Base-by-base conservation (phyloP, 345 rosid genomes). In the Rhodomyrtus tomentosa region DNA sequence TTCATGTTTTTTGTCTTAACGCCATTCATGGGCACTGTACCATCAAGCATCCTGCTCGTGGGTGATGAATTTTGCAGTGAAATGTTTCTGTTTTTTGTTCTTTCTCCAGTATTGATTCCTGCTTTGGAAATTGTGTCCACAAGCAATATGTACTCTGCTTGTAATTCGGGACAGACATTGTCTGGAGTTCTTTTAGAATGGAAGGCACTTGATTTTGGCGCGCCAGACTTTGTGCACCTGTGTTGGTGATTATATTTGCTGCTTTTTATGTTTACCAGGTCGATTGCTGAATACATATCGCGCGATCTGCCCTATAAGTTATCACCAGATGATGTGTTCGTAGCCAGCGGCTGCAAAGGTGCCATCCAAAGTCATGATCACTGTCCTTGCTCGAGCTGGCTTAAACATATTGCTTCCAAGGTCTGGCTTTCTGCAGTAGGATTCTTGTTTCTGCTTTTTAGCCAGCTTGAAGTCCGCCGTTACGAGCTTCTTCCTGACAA, bases 361-460 rank as follows among this genome's bases (percentile, higher is more conserved):
- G 88, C 90, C 4, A 88, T 88, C 6, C 87, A 91, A 52, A 40
- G 55, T 84, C 48, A 29, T 62, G 21, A 3, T 86, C n/a, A n/a
- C 86, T 1, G 88, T 85, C 20, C 85, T 91, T 10, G 89, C 88
- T 13, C 82, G 82, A 7, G 52, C 89, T 9, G 88, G 87, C 51
- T 87, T 86, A 54, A 89, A 89, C 29, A 83, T 91, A 24, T 85
- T 89, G 74, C 86, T 91, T 52, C 87, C 89, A 0, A 86, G 86
- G 48, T 91, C 91, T 27, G 86, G 93, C 1, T 91, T 81, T 62
- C 91, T 90, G 7, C 2, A 7, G 25, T 89, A 91, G 42, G 90
- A 89, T 55, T 52, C 72, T 54, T 68, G 53, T 3, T 81, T 40
- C 87, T 5, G 29, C 84, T 12, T 59, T 59, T 58, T 58, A 82